phyloP scores from a whole-genome alignment of 768 basidiomycete genomes.

The Hypsizygus marmoreus region DNA sequence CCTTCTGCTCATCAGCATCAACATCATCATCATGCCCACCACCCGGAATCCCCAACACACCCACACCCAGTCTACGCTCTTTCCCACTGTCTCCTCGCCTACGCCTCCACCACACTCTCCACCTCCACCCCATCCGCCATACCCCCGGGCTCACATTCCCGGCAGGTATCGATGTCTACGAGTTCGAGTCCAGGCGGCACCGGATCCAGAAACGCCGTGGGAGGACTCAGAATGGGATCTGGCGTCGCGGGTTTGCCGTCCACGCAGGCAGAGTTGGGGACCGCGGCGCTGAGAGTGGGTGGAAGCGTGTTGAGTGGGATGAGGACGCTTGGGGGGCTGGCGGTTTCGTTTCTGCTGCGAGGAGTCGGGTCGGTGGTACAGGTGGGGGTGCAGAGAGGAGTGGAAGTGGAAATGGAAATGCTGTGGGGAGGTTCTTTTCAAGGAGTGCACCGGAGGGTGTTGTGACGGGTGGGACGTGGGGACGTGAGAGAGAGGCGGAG shows the following conservation, averaged over 20 bases:
- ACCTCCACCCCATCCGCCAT: conserved; percentile 2
- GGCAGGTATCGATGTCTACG: conserved; percentile 9
- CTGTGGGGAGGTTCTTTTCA: conserved; percentile 52
- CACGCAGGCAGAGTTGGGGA: too few relatives aligned
- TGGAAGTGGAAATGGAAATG: conserved; percentile 23
- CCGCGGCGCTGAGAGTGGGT: conserved; percentile 61
- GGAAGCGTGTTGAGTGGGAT: conserved; percentile 65
- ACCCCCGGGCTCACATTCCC: conserved; percentile 1
- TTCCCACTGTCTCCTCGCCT: conserved; percentile 67
- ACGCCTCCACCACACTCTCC: conserved; percentile 32
- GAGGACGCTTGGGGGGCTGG: conserved; percentile 63
- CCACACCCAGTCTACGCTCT: conserved; percentile 60
- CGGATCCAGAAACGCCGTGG: too few relatives aligned
- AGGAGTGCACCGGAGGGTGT: conserved; percentile 59
- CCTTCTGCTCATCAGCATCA: not conserved
- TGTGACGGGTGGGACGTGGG: conserved; percentile 5
- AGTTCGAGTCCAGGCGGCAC: conserved; percentile 41
- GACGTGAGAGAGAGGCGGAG: conserved; percentile 8
- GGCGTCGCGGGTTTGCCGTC: too few relatives aligned
- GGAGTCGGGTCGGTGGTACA: conserved; percentile 32
- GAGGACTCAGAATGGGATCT: too few relatives aligned
- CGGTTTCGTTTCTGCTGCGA: conserved; percentile 55
- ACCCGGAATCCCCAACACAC: not conserved
- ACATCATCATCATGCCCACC: not conserved
- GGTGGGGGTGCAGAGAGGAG: too few relatives aligned